These are phyloP conservation scores for Cerrena zonata DNA, from an alignment of 1,284 basidiomycete genomes.

Conservation along the genomic window DNA sequence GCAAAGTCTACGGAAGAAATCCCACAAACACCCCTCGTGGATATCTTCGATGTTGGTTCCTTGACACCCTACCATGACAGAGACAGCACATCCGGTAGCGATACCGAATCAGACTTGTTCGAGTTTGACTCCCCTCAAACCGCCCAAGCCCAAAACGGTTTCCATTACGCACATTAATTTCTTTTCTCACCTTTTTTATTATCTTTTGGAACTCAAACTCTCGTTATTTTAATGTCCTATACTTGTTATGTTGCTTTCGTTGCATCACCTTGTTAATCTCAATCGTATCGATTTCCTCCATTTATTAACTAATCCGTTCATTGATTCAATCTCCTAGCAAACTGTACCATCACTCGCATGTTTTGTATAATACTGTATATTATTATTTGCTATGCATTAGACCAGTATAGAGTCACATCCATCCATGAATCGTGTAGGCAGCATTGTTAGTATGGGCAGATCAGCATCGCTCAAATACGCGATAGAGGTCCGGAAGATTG, in stretches of 20 bases:
- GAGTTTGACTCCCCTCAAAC: slow-evolving; percentile 50
- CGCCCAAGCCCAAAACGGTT: slow-evolving; percentile 5
- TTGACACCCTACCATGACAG: slow-evolving; percentile 37
- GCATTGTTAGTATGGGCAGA: not conserved
- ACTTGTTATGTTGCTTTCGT: not conserved
- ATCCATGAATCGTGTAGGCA: not conserved
- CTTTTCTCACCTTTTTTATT: not conserved
- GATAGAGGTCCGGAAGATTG: slow-evolving; percentile 81
- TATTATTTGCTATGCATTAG: not conserved
- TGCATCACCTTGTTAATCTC: slow-evolving; percentile 1
- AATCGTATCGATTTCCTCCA: not conserved
- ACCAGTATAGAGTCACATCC: not conserved
- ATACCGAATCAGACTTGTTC: slow-evolving; percentile 65
- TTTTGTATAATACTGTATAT: not conserved
- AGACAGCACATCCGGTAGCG: slow-evolving; percentile 37
- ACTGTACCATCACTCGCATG: not conserved
- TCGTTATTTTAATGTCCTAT: slow-evolving; percentile 1
- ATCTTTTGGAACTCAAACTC: not conserved
- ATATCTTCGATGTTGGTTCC: slow-evolving; percentile 61
- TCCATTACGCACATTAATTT: slow-evolving; percentile 3
- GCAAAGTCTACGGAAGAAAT: slow-evolving; percentile 62
- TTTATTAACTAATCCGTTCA: not conserved
- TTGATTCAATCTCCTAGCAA: not conserved
- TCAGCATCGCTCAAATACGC: slow-evolving; percentile 85
- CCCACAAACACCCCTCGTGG: slow-evolving; percentile 72